Percentiles rank a stretch among this genome's conserved stretches.
These are phyloP conservation scores for Trametes cinnabarina DNA, from an alignment of 768 basidiomycete species.

Conservation along the genomic window DNA sequence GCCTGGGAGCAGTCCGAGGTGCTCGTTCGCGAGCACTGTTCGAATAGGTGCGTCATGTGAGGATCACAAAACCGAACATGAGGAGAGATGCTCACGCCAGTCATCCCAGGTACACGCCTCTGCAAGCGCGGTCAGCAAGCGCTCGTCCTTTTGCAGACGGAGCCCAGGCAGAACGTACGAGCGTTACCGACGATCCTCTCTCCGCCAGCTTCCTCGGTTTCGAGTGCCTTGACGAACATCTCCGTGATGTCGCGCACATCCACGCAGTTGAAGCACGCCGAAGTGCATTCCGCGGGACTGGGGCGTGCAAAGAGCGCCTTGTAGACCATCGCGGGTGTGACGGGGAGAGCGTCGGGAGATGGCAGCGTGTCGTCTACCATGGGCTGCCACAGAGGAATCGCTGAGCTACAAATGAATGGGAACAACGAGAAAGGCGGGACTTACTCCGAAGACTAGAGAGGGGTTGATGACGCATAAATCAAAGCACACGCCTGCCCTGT, in stretches of 20 bases:
- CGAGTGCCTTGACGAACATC: constrained; percentile 28
- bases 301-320: too few species aligned
- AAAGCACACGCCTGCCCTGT: constrained; percentile 36
- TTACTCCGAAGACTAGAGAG: constrained; percentile 33
- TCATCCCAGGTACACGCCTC: too few species aligned
- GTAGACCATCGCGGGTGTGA: not conserved
- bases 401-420: too few species aligned
- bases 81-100: too few species aligned
- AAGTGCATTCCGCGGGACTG: too few species aligned
- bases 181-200: constrained; percentile 38
- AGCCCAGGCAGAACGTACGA: constrained; percentile 17
- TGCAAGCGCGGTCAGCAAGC: too few species aligned
- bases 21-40: too few species aligned
- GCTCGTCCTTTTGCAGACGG: too few species aligned
- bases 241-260: constrained; percentile 37
- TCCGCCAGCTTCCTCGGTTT: constrained; percentile 34
- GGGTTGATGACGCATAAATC: constrained; percentile 45
- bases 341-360: not conserved
- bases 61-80: too few species aligned
- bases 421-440: not conserved
- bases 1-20: too few species aligned
- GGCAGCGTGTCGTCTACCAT: not conserved
- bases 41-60: too few species aligned
- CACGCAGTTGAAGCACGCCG: constrained; percentile 19
- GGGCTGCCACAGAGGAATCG: not conserved